Evolutionary conservation across 306 rosid genomes (phyloP), one percentile per base, ranked within the genome.

Genomic region (Castanopsis chinensis): DNA sequence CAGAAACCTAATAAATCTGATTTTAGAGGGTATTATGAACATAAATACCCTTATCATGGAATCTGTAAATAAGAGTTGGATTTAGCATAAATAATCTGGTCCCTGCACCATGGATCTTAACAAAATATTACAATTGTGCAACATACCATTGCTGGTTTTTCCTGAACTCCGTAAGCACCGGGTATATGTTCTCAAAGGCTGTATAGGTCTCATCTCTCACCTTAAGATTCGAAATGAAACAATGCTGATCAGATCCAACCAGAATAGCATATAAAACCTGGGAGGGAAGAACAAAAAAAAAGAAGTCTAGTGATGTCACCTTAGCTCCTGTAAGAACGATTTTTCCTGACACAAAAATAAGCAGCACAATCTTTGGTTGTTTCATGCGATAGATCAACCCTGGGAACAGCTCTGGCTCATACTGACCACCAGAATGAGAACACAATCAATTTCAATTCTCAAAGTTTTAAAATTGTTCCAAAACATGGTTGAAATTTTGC

Each of bases 371-470:
- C 87, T 95, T 95, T 0, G 99, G 98, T 77, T 93, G 96, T 88
- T 93, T 95, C 99, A 95, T 95, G 28, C 97, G 90, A 76, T 95
- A 95, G 71, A 95, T 95, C 85, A 95, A 82, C 35, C 99, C 99
- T 3, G 98, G 98, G 89, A 95, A 95, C 57, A 95, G 86, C 87
- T 93, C 99, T 18, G 99, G 99, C 85, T 95, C 99, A 83, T 96
- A 96, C 99, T 91, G 83, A 58, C 18, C 58, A 70, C 25, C 75
- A 84, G 72, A 71, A 68, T 30, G 2, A 19, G 28, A 72, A 28
- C 3, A 41, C 5, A 35, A 12, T 76, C 49, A 72, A 54, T 17
- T 21, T 12, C 76, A 33, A 21, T 52, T 72, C 61, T 52, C 32
- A 17, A 13, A 8, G 19, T 37, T 49, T 12, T 3, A 49, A 49